Conservation (phyloP, 768 basidiomycete genomes). For the Agaricus subrufescens region DNA sequence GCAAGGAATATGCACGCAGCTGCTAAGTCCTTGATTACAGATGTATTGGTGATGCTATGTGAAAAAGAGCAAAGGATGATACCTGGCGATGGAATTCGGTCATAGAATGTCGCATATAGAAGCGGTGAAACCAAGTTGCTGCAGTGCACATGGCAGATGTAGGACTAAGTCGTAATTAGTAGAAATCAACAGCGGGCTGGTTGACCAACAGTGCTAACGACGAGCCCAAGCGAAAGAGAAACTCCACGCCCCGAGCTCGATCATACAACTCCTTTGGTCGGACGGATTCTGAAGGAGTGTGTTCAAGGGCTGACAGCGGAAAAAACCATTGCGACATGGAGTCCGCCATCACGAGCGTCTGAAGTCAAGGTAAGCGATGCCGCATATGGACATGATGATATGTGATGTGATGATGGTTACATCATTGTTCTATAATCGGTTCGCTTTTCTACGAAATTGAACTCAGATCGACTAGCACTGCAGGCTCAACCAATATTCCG, state of each 20-base stretch:
- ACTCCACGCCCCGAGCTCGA: slow-evolving; percentile 78
- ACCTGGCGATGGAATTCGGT: slow-evolving; percentile 81
- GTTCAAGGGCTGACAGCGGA: slow-evolving; percentile 48
- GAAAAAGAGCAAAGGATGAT: slow-evolving; percentile 17
- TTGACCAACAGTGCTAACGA: slow-evolving; percentile 68
- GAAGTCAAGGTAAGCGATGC: slow-evolving; percentile 13
- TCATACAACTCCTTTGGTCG: slow-evolving; percentile 72
- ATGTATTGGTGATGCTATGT: slow-evolving; percentile 10
- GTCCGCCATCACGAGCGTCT: neutral
- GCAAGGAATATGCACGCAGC: slow-evolving; percentile 85
- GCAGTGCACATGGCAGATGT: slow-evolving; percentile 82
- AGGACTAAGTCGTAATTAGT: slow-evolving; percentile 41
- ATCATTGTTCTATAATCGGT: neutral
- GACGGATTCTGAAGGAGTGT: slow-evolving; percentile 56
- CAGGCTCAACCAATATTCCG: neutral
- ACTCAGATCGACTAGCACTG: too few species aligned
- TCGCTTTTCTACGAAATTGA: too few species aligned
- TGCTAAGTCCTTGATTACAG: slow-evolving; percentile 61
- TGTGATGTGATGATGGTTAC: slow-evolving; percentile 2
- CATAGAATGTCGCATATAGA: slow-evolving; percentile 85
- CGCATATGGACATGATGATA: neutral
- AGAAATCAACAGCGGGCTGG: slow-evolving; percentile 10
- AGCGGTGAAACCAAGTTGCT: slow-evolving; percentile 87
- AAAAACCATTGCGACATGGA: slow-evolving; percentile 67
- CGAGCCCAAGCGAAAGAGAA: slow-evolving; percentile 77